phyloP scores from a whole-genome alignment of 106 monocot genomes.

The Iris macrosiphon region DNA sequence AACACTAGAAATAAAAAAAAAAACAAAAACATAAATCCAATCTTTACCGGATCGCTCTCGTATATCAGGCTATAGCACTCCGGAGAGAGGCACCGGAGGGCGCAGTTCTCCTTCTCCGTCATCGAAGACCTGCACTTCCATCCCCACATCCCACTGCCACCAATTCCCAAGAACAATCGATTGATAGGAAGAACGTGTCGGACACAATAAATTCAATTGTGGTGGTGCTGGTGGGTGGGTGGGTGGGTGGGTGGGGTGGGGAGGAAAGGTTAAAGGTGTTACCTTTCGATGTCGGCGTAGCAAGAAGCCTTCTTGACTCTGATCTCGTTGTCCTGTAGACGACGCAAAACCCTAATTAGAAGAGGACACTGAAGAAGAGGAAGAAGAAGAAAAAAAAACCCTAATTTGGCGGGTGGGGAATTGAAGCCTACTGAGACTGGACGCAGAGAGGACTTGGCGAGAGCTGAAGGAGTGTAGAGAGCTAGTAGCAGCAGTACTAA shows the following conservation, averaged over 20 bases:
- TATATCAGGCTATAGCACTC: slow-evolving; percentile 68
- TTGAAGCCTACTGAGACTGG: slow-evolving; percentile 35
- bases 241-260: not conserved
- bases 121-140: slow-evolving; percentile 60
- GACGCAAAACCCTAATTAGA: not conserved
- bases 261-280: not conserved
- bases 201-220: not conserved
- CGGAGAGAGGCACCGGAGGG: slow-evolving; percentile 77
- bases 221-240: no score
- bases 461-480: slow-evolving; percentile 5
- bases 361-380: not conserved
- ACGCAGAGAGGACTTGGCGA: slow-evolving; percentile 33
- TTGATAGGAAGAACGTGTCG: not conserved
- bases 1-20: not conserved
- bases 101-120: slow-evolving; percentile 85
- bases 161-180: not conserved
- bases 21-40: not conserved
- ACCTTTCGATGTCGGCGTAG: slow-evolving; percentile 95
- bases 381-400: not conserved
- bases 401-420: not conserved
- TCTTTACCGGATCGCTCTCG: slow-evolving; percentile 71
- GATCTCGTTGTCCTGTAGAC: slow-evolving; percentile 70
- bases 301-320: slow-evolving; percentile 71
- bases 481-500: slow-evolving; percentile 1
- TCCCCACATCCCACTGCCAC: slow-evolving; percentile 81